These are phyloP conservation scores for Fraxinus sp. DNA, from an alignment of 305 asterid genomes.

Conservation along the genomic window DNA sequence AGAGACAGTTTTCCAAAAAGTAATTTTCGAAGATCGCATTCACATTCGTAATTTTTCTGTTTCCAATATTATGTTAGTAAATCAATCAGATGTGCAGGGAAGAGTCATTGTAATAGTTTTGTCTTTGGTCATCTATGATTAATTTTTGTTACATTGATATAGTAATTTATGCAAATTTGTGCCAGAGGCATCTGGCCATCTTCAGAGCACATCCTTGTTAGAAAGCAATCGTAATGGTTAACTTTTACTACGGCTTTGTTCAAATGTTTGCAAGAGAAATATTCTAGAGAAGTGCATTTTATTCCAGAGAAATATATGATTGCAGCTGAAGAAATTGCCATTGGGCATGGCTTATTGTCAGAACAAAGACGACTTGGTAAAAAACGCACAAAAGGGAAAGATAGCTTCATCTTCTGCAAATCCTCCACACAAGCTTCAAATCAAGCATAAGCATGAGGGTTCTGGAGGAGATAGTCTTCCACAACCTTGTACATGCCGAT, in stretches of 20 bases:
- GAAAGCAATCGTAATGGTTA: background rate
- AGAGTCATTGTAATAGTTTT: background rate
- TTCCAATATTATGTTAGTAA: background rate
- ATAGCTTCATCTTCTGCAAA: background rate
- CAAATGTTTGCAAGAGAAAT: background rate
- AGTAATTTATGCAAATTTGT: background rate
- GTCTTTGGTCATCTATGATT: background rate
- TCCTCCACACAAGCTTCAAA: background rate
- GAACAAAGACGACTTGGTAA: background rate
- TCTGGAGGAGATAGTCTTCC: slow-evolving; percentile 28
- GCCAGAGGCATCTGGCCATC: background rate
- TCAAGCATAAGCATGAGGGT: slow-evolving; percentile 32
- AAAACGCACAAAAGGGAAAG: background rate
- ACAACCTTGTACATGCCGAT: slow-evolving; percentile 27
- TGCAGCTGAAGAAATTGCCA: background rate
- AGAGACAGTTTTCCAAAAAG: slow-evolving; percentile 18
- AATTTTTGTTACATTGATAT: background rate
- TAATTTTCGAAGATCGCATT: slow-evolving; percentile 37
- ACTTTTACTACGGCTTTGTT: background rate
- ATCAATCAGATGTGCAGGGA: background rate
- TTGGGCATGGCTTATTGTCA: background rate
- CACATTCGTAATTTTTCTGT: slow-evolving; percentile 30
- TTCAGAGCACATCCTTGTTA: background rate
- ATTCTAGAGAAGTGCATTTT: background rate
- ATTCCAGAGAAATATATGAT: background rate